Evolutionary conservation across 1,284 basidiomycete species (phyloP).

Genomic region (Rhodotorula sp.): DNA sequence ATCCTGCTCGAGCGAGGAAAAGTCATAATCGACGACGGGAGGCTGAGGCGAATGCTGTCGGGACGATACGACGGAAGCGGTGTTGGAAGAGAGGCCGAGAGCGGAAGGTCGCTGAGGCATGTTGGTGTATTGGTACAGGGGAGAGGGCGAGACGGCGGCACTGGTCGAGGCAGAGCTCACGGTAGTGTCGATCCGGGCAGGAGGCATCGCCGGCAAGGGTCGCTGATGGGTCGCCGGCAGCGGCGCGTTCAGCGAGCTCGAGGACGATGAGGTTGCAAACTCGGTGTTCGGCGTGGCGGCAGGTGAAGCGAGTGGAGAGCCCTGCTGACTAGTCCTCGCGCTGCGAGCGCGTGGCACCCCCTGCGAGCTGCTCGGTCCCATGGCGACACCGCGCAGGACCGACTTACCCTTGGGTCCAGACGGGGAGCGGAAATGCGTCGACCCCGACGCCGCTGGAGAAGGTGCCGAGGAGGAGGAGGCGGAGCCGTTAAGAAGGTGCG

Average conservation of each 20-base stretch:
- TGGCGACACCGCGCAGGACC: not conserved
- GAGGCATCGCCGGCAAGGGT: constrained; percentile 28
- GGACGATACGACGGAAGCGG: not conserved
- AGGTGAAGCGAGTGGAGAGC: constrained; percentile 19
- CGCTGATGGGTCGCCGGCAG: constrained; percentile 16
- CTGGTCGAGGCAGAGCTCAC: not conserved
- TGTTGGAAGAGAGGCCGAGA: constrained; percentile 1
- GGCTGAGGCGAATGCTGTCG: constrained; percentile 5
- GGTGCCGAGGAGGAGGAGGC: not conserved
- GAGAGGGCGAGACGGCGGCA: not conserved
- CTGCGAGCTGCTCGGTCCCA: not conserved
- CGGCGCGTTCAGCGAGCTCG: not conserved
- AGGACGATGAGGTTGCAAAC: not conserved
- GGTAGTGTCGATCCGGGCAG: not conserved
- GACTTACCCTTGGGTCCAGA: not conserved
- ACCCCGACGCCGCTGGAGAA: not conserved
- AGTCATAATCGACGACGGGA: constrained; percentile 35
- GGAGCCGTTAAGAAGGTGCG: not conserved
- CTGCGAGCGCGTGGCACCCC: not conserved
- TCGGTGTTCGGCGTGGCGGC: not conserved
- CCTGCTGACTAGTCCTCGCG: not conserved
- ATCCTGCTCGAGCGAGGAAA: constrained; percentile 37
- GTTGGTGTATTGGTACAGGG: not conserved
- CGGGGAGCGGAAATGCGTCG: not conserved
- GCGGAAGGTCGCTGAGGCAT: not conserved